Conservation (phyloP, 2,329 filamentous ascomycete species). For the Talaromyces sp. region DNA sequence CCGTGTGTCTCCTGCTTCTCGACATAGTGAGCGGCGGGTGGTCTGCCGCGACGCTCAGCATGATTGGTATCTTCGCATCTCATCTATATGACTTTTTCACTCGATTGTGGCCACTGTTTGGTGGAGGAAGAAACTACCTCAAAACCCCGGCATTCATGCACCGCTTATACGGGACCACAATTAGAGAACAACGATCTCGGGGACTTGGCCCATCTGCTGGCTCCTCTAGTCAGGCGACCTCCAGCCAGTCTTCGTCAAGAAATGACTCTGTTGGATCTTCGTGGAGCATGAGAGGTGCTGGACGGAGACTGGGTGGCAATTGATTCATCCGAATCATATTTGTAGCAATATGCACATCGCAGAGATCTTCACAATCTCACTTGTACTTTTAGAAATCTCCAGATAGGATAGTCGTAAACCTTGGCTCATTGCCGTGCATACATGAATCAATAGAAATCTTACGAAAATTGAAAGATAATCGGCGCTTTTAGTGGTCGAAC, state of each 20-base stretch:
- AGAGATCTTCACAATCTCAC: not conserved
- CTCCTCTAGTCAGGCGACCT: not conserved
- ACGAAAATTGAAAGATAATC: not conserved
- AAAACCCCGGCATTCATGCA: conserved; percentile 70
- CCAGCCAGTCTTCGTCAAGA: conserved; percentile 9
- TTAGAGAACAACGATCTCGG: not conserved
- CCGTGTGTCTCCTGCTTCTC: conserved; percentile 72
- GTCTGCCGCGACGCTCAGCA: conserved; percentile 57
- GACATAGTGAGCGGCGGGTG: conserved; percentile 66
- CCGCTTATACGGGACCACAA: conserved; percentile 55
- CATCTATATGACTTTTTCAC: conserved; percentile 90
- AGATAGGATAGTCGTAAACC: not conserved
- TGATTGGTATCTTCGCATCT: conserved; percentile 77
- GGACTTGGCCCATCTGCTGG: not conserved
- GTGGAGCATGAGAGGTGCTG: conserved; percentile 17
- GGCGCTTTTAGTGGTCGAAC: not conserved
- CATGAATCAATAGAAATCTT: not conserved
- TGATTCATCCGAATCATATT: not conserved
- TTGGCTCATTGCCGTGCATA: not conserved
- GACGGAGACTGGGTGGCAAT: conserved; percentile 14
- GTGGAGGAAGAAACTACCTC: conserved; percentile 73
- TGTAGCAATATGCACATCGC: not conserved
- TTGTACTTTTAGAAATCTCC: not conserved
- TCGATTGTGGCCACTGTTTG: conserved; percentile 82
- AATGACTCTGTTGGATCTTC: conserved; percentile 5